These are phyloP conservation scores for Poa pratensis DNA, from an alignment of 176 grass and related monocot species.

Conservation along the genomic window DNA sequence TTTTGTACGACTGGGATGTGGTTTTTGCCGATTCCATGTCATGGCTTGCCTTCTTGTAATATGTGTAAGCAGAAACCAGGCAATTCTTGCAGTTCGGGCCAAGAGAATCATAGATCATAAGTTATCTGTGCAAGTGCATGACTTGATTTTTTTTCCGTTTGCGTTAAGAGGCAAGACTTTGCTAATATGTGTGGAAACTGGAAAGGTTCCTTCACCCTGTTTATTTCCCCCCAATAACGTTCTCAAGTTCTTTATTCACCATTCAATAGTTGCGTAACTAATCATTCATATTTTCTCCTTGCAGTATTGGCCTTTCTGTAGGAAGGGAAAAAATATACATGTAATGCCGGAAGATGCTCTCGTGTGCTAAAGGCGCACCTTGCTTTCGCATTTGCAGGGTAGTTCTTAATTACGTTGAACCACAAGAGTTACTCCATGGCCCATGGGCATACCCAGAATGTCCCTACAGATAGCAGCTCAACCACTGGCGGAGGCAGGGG, in stretches of 20 bases:
- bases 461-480: slow-evolving; percentile 37
- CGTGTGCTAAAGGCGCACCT: slow-evolving; percentile 52
- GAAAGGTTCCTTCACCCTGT: neutral
- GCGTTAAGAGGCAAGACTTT: neutral
- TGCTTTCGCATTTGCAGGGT: slow-evolving; percentile 35
- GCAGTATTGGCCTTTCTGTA: slow-evolving; percentile 32
- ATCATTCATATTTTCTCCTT: slow-evolving; percentile 24
- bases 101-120: neutral
- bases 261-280: neutral
- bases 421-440: slow-evolving; percentile 33
- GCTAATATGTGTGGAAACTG: neutral
- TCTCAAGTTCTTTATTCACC: neutral
- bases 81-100: neutral
- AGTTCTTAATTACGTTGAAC: slow-evolving; percentile 53
- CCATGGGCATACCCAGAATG: slow-evolving; percentile 41
- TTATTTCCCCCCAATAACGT: neutral
- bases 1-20: neutral
- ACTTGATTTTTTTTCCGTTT: neutral
- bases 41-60: neutral
- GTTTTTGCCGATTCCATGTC: neutral
- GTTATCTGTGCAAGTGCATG: neutral
- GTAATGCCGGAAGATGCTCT: slow-evolving; percentile 95
- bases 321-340: slow-evolving; percentile 49
- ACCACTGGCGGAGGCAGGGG: no score
- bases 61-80: neutral